Percentiles rank a stretch among this genome's conserved stretches.
phyloP scores from a whole-genome alignment of 2,329 filamentous ascomycete genomes.

The Seiridium cupressi region DNA sequence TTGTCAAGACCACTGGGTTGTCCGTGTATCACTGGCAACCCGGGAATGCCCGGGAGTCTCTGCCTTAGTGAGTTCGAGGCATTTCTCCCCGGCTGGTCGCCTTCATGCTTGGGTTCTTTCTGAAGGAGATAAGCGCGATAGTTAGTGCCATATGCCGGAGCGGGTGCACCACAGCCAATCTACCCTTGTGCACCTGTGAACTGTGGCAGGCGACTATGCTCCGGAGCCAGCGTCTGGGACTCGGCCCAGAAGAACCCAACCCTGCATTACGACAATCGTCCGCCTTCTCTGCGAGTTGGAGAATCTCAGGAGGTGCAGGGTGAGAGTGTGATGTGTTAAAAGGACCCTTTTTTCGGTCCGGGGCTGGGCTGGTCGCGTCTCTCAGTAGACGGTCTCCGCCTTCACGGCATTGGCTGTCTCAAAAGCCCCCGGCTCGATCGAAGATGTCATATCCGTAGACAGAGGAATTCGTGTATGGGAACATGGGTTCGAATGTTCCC shows the following conservation, averaged over 20 bases:
- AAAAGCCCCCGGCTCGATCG: constrained; percentile 34
- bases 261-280: constrained; percentile 22
- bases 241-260: constrained; percentile 47
- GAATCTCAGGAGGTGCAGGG: constrained; percentile 25
- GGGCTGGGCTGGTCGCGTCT: constrained; percentile 53
- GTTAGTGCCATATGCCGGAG: constrained; percentile 42
- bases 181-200: constrained; percentile 13
- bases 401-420: constrained; percentile 23
- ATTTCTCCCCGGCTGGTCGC: constrained; percentile 18
- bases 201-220: constrained; percentile 48
- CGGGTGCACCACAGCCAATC: constrained; percentile 11
- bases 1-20: constrained; percentile 7
- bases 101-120: constrained; percentile 42
- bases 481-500: not conserved
- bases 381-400: constrained; percentile 28
- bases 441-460: constrained; percentile 19
- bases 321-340: constrained; percentile 21
- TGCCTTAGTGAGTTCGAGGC: not conserved
- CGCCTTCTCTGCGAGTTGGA: constrained; percentile 21
- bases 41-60: not conserved
- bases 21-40: not conserved
- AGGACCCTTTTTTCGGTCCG: constrained; percentile 19
- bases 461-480: constrained; percentile 1
- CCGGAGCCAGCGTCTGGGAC: constrained; percentile 57
- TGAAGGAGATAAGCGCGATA: constrained; percentile 55